A percentile compares a stretch with the other conserved stretches of the same genome.
Evolutionary conservation across 1,284 basidiomycete genomes (phyloP).

Genomic region (Rhodotorula mucilaginosa): DNA sequence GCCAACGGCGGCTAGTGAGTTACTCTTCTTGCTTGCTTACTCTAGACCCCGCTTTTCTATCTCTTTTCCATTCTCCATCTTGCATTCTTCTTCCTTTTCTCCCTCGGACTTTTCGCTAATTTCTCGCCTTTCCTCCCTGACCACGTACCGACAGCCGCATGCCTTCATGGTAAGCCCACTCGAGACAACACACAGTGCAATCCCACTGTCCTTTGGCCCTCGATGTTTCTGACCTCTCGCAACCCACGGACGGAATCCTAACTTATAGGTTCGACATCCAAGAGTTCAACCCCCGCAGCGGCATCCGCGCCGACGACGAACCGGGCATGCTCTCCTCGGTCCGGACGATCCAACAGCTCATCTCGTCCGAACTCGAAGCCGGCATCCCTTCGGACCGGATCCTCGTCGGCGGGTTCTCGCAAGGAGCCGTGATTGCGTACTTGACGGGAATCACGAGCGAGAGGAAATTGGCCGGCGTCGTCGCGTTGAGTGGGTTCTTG

Average conservation of each 20-base stretch:
- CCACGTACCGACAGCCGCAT: slow-evolving; percentile 49
- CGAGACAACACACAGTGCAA: too few species aligned
- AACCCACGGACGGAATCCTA: too few species aligned
- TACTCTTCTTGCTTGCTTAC: neutral
- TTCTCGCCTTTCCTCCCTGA: too few species aligned
- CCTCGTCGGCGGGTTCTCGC: slow-evolving; percentile 78
- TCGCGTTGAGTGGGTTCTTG: slow-evolving; percentile 72
- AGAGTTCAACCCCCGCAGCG: slow-evolving; percentile 52
- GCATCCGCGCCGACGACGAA: slow-evolving; percentile 62
- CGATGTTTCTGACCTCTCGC: too few species aligned
- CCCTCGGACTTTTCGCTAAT: too few species aligned
- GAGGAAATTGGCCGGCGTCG: slow-evolving; percentile 69
- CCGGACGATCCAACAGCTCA: slow-evolving; percentile 63
- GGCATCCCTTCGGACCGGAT: slow-evolving; percentile 56
- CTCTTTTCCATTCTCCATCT: neutral
- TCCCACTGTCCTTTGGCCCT: too few species aligned
- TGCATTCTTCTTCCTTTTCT: neutral
- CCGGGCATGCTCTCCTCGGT: slow-evolving; percentile 66
- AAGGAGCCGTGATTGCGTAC: slow-evolving; percentile 56
- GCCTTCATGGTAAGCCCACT: slow-evolving; percentile 61
- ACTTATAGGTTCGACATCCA: slow-evolving; percentile 64
- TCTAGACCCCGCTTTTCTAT: neutral
- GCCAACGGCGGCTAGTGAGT: slow-evolving; percentile 56
- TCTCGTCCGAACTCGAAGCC: slow-evolving; percentile 68
- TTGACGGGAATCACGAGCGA: slow-evolving; percentile 68